phyloP scores from a whole-genome alignment of 305 asterid species.

The Fraxinus baroniana region DNA sequence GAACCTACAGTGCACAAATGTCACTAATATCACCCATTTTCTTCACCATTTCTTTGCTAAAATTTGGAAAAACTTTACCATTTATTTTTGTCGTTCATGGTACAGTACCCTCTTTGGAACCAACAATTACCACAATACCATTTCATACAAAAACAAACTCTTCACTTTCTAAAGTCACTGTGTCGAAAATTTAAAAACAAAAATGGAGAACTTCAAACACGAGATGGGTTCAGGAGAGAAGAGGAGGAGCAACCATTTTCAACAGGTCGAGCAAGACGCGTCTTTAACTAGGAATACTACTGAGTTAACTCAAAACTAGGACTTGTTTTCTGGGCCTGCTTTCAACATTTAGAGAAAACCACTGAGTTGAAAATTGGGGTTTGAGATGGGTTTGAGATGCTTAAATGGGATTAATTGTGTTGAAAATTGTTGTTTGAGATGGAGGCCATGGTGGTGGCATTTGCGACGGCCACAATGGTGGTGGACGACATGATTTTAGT shows the following conservation, averaged over 20 bases:
- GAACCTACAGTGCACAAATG: constrained; percentile 55
- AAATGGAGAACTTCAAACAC: not conserved
- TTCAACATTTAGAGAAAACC: constrained; percentile 39
- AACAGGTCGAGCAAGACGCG: not conserved
- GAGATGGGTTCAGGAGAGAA: not conserved
- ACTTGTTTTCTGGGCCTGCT: constrained; percentile 40
- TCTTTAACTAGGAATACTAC: not conserved
- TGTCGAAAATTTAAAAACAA: not conserved
- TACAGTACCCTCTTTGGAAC: not conserved
- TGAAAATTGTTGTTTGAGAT: no score
- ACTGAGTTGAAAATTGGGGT: no score
- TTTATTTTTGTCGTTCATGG: not conserved
- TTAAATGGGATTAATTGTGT: no score
- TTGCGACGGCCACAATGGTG: no score
- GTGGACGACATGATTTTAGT: no score
- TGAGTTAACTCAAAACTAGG: constrained; percentile 3
- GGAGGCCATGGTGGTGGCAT: no score
- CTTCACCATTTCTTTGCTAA: constrained; percentile 27
- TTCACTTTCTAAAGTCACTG: not conserved
- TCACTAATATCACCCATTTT: constrained; percentile 25
- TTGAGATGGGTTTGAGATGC: no score
- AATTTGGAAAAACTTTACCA: constrained; percentile 18
- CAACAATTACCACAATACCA: constrained; percentile 12
- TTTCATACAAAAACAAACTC: constrained; percentile 25
- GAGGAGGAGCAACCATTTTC: constrained; percentile 11